These are phyloP conservation scores for Leccinum uliginosum DNA, from an alignment of 768 basidiomycete genomes.

Conservation along the genomic window DNA sequence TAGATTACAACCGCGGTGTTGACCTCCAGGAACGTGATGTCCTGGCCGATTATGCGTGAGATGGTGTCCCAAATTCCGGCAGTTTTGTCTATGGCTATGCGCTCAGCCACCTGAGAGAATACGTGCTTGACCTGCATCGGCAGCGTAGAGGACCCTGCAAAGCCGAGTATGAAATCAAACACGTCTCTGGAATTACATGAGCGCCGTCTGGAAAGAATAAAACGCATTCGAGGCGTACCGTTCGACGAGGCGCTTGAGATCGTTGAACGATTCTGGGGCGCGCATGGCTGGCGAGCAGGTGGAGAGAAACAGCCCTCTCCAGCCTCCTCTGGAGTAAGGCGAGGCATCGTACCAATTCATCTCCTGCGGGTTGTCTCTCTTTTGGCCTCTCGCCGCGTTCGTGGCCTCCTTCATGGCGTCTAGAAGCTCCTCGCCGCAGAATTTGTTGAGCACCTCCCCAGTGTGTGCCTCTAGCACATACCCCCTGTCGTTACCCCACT, in stretches of 20 bases:
- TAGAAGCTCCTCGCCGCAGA: not conserved
- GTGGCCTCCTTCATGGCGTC: not conserved
- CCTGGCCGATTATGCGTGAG: not conserved
- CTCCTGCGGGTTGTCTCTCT: not conserved
- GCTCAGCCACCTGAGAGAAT: not conserved
- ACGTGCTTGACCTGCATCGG: not conserved
- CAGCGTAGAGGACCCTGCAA: not conserved
- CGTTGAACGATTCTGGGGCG: not conserved
- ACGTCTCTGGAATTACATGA: not conserved
- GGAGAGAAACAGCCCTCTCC: not conserved
- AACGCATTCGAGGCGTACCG: not conserved
- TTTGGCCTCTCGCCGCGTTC: not conserved
- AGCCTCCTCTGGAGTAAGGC: not conserved
- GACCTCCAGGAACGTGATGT: not conserved
- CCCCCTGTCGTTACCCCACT: not conserved
- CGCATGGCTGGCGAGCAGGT: not conserved
- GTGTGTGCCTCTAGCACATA: not conserved
- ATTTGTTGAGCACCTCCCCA: not conserved
- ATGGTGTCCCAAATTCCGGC: not conserved
- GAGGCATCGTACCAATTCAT: not conserved
- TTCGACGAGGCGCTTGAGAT: not conserved
- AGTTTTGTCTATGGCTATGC: not conserved
- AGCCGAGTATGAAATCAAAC: not conserved
- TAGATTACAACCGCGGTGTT: not conserved
- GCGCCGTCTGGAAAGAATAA: not conserved